These are phyloP conservation scores for Psilocybe mexicana DNA, from an alignment of 1,284 basidiomycete genomes.

Conservation along the genomic window DNA sequence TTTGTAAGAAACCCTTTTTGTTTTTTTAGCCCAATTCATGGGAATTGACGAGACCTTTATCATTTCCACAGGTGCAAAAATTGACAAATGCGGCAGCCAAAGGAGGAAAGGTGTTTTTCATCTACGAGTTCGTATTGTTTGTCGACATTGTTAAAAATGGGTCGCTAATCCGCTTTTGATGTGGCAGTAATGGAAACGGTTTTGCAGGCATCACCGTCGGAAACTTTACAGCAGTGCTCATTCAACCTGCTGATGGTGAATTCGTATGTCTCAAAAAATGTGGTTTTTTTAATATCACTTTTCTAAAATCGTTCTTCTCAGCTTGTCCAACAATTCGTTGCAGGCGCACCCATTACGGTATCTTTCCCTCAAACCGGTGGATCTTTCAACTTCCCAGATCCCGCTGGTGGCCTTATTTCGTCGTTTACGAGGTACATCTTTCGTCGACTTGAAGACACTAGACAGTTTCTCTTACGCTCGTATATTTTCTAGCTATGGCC, in stretches of 20 bases:
- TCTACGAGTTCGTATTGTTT: conserved; percentile 48
- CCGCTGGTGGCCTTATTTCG: conserved; percentile 56
- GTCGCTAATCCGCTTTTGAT: background rate
- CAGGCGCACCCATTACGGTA: conserved; percentile 39
- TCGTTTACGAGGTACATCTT: conserved; percentile 43
- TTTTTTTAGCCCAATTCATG: conserved; percentile 30
- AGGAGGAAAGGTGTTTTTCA: conserved; percentile 47
- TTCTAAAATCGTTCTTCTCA: conserved; percentile 14
- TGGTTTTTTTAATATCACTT: background rate
- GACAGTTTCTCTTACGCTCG: background rate
- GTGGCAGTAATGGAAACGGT: conserved; percentile 44
- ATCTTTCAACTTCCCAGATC: conserved; percentile 37
- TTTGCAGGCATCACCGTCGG: conserved; percentile 42
- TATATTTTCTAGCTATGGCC: conserved; percentile 44
- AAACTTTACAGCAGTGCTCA: conserved; percentile 44
- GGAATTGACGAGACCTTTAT: conserved; percentile 31
- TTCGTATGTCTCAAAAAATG: conserved; percentile 29
- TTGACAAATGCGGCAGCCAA: conserved; percentile 50
- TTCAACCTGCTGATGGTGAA: conserved; percentile 40
- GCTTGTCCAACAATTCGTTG: conserved; percentile 41
- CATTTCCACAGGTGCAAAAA: conserved; percentile 27
- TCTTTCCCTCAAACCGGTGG: conserved; percentile 51
- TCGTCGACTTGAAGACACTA: background rate
- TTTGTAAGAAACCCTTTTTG: conserved; percentile 34
- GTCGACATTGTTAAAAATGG: background rate